Base-by-base conservation (phyloP, 306 rosid genomes). In the Sicyos baderoa region DNA sequence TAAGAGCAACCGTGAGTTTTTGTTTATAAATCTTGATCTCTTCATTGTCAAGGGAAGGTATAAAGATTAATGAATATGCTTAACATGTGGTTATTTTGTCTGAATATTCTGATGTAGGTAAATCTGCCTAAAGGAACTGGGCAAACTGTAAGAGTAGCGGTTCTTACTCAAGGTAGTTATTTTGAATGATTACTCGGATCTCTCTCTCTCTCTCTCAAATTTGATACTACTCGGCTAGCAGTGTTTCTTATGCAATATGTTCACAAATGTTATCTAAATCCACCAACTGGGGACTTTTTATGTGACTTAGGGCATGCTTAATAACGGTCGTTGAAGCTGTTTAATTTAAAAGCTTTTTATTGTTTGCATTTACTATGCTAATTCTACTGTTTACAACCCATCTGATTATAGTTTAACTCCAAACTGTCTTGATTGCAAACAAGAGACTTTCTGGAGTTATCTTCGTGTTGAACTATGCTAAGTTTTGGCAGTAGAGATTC, bases 71-170 rank as follows among this genome's bases (percentile, higher is more conserved):
- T 52, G 11, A 35, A 32, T 53, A 55, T 52, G 18, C 45, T 19
- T 54, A 21, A 69, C 48, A 70, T 54, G 52, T 23, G 10, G 69
- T 62, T 40, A 35, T 6, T 16, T 14, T 51, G 23, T 74, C n/a
- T 75, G 22, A 17, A 23, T 12, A 74, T 54, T 66, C 10, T 62
- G 44, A 71, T 72, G 23, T 69, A 93, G 99, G 99, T 93, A 59
- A 93, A 54, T 87, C 87, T 93, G 57, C 99, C 99, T 17, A 90
- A 93, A 83, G 99, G 99, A 81, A 93, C 99, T 18, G 99, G 99
- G 75, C 88, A 90, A 68, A 83, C 94, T 7, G 83, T 93, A 62
- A 93, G 78, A 77, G 94, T 93, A 65, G 99, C 99, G 19, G 99
- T 93, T 81, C 99, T 93, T 77, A 88, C 97, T 77, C 97, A 93